phyloP scores from a whole-genome alignment of 2,329 filamentous ascomycete genomes.

The Phaeoacremonium minimum region DNA sequence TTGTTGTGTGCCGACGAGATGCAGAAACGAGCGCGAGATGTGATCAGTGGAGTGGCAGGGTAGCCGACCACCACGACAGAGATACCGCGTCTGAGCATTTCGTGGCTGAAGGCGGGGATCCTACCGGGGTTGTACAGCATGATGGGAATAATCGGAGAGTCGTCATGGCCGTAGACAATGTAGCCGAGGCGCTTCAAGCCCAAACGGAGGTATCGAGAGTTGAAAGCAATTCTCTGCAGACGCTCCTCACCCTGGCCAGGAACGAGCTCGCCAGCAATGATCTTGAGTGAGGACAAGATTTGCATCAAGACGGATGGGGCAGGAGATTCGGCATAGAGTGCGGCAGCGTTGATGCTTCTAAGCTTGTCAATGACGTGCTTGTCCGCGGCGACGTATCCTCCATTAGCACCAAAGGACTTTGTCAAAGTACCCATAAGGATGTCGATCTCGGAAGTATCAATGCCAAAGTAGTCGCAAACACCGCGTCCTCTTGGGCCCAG shows the following conservation, averaged over 20 bases:
- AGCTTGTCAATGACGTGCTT: slow-evolving; percentile 92
- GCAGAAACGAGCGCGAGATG: slow-evolving; percentile 92
- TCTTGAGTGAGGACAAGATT: slow-evolving; percentile 78
- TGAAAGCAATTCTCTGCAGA: slow-evolving; percentile 93
- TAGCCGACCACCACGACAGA: slow-evolving; percentile 97
- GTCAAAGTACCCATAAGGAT: slow-evolving; percentile 98
- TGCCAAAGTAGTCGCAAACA: slow-evolving; percentile 95
- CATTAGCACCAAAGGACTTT: slow-evolving; percentile 97
- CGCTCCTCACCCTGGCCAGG: slow-evolving; percentile 95
- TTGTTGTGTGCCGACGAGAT: slow-evolving; percentile 96
- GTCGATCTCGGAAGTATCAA: slow-evolving; percentile 83
- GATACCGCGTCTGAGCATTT: slow-evolving; percentile 97
- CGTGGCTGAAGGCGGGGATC: slow-evolving; percentile 96
- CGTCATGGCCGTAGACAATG: slow-evolving; percentile 96
- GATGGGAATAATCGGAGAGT: slow-evolving; percentile 93
- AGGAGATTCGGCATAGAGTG: slow-evolving; percentile 82
- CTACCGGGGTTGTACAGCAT: slow-evolving; percentile 98
- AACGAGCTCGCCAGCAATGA: slow-evolving; percentile 83
- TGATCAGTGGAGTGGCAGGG: slow-evolving; percentile 91
- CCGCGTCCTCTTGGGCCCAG: slow-evolving; percentile 84
- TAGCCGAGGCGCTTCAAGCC: slow-evolving; percentile 94
- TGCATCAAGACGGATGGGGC: slow-evolving; percentile 86
- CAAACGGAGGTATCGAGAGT: slow-evolving; percentile 95
- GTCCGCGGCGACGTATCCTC: slow-evolving; percentile 88
- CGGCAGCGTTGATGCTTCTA: slow-evolving; percentile 77